phyloP scores from a whole-genome alignment of 345 rosid genomes.

The Euphorbia tirucalli region DNA sequence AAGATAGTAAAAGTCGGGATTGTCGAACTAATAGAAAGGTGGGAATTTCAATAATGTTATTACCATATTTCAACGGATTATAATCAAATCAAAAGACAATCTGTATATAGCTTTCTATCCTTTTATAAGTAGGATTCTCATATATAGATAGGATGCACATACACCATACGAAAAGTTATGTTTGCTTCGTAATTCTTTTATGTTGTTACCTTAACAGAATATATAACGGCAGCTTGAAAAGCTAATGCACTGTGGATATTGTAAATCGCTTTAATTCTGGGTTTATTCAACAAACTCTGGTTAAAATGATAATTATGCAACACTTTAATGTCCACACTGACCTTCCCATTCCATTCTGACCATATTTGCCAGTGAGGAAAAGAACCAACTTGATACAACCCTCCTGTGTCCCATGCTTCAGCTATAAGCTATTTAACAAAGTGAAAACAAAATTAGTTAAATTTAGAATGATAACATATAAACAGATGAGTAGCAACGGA shows the following conservation, averaged over 20 bases:
- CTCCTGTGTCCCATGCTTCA: constrained; percentile 99
- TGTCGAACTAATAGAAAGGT: too few relatives aligned
- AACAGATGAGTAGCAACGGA: not conserved
- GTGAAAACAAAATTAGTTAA: constrained; percentile 9
- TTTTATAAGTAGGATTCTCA: too few relatives aligned
- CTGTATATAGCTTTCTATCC: too few relatives aligned
- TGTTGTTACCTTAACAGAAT: too few relatives aligned
- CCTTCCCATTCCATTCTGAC: constrained; percentile 99
- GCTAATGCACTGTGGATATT: not conserved
- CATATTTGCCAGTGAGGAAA: constrained; percentile 97
- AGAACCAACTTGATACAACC: constrained; percentile 91
- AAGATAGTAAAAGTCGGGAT: not conserved
- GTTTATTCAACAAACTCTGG: not conserved
- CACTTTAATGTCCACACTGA: constrained; percentile 30
- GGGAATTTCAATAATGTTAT: too few relatives aligned
- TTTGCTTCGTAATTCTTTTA: too few relatives aligned
- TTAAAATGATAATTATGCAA: not conserved
- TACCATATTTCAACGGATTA: too few relatives aligned
- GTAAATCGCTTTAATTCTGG: not conserved
- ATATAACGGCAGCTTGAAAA: not conserved
- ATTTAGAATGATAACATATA: not conserved
- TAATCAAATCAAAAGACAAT: too few relatives aligned
- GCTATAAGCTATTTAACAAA: constrained; percentile 70
- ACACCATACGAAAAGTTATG: too few relatives aligned
- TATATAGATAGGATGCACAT: too few relatives aligned